A percentile compares a stretch with the other conserved stretches of the same genome.
phyloP scores from a whole-genome alignment of 2,329 filamentous ascomycete species.

The Fusarium palustre region DNA sequence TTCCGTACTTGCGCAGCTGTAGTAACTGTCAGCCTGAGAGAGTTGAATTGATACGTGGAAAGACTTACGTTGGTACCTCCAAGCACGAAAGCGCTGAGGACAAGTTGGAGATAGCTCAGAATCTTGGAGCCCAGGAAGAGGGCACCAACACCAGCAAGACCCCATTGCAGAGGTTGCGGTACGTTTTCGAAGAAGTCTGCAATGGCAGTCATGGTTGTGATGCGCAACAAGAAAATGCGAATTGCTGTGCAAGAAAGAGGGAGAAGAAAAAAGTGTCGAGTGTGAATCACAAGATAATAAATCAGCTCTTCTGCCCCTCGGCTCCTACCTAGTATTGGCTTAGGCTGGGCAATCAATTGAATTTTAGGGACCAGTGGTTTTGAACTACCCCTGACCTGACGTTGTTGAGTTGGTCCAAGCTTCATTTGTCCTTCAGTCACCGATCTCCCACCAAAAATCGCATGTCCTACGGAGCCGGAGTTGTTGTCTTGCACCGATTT shows the following conservation, averaged over 20 bases:
- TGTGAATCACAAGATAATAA: slow-evolving; percentile 25
- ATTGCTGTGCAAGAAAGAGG: neutral
- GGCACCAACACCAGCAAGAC: slow-evolving; percentile 67
- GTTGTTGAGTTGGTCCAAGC: slow-evolving; percentile 49
- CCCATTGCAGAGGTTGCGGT: slow-evolving; percentile 59
- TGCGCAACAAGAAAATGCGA: neutral
- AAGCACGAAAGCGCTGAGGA: slow-evolving; percentile 77
- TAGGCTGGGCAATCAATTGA: slow-evolving; percentile 20
- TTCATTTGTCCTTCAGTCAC: slow-evolving; percentile 28
- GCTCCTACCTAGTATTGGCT: slow-evolving; percentile 28
- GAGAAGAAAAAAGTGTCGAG: neutral
- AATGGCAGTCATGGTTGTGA: slow-evolving; percentile 47
- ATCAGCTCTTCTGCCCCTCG: slow-evolving; percentile 39
- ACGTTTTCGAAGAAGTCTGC: slow-evolving; percentile 50
- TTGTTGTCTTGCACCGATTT: slow-evolving; percentile 6
- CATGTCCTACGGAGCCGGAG: neutral
- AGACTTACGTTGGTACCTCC: slow-evolving; percentile 69
- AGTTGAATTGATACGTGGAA: neutral
- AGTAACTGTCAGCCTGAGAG: neutral
- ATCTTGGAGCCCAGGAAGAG: slow-evolving; percentile 68
- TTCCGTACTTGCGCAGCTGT: slow-evolving; percentile 89
- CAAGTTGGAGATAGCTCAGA: slow-evolving; percentile 68
- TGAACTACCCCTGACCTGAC: slow-evolving; percentile 44
- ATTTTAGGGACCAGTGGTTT: slow-evolving; percentile 20
- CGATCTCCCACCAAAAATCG: slow-evolving; percentile 37